Conservation (phyloP, 164 flowering plant species). For the Magnolia changhungtana region DNA sequence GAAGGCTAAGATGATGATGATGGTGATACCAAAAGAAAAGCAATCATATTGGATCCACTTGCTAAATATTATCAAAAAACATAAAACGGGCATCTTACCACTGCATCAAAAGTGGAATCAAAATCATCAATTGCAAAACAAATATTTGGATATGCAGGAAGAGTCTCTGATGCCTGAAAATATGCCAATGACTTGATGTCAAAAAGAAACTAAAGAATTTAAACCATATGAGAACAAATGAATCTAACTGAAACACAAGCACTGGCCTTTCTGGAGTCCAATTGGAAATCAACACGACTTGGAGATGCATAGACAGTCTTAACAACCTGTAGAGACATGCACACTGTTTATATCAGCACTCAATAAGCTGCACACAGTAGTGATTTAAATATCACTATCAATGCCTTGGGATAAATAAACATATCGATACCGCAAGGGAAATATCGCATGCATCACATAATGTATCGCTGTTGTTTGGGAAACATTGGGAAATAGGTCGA, state of each 20-base stretch:
- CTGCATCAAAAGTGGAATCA: constrained; percentile 95
- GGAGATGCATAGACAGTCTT: constrained; percentile 99
- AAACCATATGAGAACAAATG: not conserved
- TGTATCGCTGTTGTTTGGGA: too few relatives aligned
- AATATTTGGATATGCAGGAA: constrained; percentile 96
- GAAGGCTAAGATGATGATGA: not conserved
- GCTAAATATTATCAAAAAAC: not conserved
- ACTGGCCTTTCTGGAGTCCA: constrained; percentile 86
- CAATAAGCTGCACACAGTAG: not conserved
- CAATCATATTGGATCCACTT: not conserved
- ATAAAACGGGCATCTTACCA: constrained; percentile 46
- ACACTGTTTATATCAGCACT: not conserved
- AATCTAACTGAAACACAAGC: not conserved
- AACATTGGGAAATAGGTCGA: too few relatives aligned
- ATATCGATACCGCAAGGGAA: too few relatives aligned
- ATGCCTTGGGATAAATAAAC: too few relatives aligned
- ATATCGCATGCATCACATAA: too few relatives aligned
- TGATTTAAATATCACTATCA: too few relatives aligned
- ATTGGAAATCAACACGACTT: constrained; percentile 89
- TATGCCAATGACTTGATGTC: not conserved
- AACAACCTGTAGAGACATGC: constrained; percentile 53
- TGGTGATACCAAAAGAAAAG: not conserved
- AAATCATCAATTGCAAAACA: constrained; percentile 98
- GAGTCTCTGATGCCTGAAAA: constrained; percentile 83
- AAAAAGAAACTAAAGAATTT: constrained; percentile 2